Evolutionary conservation across 1,284 basidiomycete species (phyloP).

Genomic region (Naganishia sp.): DNA sequence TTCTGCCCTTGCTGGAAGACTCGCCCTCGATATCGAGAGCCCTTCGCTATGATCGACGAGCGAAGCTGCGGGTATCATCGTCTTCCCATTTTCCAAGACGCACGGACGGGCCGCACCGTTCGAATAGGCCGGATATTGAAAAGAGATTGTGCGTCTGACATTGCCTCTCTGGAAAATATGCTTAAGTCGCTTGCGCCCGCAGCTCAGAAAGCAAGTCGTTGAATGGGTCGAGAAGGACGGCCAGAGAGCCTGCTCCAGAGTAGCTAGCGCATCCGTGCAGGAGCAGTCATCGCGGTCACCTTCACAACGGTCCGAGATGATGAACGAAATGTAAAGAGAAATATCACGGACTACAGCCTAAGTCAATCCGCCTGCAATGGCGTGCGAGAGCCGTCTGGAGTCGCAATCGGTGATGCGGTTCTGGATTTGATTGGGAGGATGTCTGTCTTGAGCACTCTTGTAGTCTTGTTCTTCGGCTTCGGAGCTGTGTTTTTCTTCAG

Average conservation of each 20-base stretch:
- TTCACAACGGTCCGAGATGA: neutral
- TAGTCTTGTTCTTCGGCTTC: slow-evolving; percentile 53
- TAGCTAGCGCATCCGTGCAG: no score
- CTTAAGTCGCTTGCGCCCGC: no score
- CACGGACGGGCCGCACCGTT: neutral
- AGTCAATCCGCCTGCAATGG: neutral
- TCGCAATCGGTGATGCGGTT: slow-evolving; percentile 15
- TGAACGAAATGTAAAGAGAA: neutral
- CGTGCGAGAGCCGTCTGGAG: slow-evolving; percentile 15
- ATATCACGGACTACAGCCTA: no score
- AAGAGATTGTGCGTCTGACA: no score
- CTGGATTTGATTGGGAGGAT: slow-evolving; percentile 46
- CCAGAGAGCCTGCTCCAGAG: no score
- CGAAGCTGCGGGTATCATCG: neutral
- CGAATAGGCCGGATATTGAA: no score
- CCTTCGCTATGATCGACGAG: no score
- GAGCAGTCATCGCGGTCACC: no score
- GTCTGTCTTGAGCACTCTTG: slow-evolving; percentile 53
- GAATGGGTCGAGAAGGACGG: no score
- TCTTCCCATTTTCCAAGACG: neutral
- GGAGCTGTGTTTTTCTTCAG: slow-evolving; percentile 43
- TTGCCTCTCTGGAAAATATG: no score
- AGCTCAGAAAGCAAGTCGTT: no score
- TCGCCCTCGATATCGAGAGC: no score
- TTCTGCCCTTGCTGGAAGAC: slow-evolving; percentile 8